phyloP scores from a whole-genome alignment of 2,329 filamentous ascomycete genomes.

The Diaporthe citrichinensis region DNA sequence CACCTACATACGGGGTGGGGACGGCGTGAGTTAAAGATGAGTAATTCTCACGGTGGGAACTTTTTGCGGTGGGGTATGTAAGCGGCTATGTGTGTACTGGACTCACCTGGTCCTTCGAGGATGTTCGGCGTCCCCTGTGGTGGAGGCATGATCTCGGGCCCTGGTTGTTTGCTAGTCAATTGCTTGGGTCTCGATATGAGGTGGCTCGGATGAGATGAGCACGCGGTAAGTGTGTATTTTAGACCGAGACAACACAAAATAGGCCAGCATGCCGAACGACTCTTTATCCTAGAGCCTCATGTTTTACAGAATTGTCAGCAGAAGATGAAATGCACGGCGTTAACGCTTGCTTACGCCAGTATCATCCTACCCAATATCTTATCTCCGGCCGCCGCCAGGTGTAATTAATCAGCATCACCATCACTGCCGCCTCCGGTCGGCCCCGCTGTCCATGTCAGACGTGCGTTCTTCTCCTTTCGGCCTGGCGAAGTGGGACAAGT shows the following conservation, averaged over 20 bases:
- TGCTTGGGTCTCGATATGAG: not conserved
- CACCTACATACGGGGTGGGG: not conserved
- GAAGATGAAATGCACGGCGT: not conserved
- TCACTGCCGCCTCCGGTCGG: not conserved
- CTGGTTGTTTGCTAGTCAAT: not conserved
- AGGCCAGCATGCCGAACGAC: no score
- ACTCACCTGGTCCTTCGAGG: constrained; percentile 34
- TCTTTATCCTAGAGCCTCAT: not conserved
- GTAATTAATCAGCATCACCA: constrained; percentile 23
- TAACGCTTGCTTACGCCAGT: constrained; percentile 2
- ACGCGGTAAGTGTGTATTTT: not conserved
- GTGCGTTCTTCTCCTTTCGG: not conserved
- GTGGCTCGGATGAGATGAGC: not conserved
- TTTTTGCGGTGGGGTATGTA: not conserved
- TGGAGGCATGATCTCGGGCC: constrained; percentile 21
- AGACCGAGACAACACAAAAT: not conserved
- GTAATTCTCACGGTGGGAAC: not conserved
- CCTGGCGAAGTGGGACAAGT: not conserved
- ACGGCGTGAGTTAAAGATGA: not conserved
- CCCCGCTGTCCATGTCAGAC: no score
- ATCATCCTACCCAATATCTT: not conserved
- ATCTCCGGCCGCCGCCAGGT: not conserved
- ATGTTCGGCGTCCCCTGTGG: constrained; percentile 25
- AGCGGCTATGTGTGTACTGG: not conserved
- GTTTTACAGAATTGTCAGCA: not conserved